phyloP scores from a whole-genome alignment of 139 green algal species.

The Pedinophyceae sp. region DNA sequence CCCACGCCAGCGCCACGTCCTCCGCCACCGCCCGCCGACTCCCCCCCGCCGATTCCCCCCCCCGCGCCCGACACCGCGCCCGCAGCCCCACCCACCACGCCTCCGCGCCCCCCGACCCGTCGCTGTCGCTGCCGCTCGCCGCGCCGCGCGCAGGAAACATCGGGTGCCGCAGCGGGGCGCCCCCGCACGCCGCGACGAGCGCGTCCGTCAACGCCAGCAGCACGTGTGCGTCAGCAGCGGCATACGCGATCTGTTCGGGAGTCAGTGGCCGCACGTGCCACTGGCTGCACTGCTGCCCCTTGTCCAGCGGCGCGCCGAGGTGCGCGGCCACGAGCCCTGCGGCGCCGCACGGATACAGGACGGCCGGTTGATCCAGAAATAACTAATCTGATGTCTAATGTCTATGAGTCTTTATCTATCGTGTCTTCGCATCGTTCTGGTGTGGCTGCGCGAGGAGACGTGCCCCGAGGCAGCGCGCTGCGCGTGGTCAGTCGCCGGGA shows the following conservation, averaged over 20 bases:
- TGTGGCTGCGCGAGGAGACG: too few relatives aligned
- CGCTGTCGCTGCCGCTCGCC: neutral
- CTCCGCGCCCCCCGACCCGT: neutral
- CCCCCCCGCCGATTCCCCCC: too few relatives aligned
- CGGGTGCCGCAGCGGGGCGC: neutral
- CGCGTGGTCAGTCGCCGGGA: too few relatives aligned
- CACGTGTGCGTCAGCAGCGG: constrained; percentile 22
- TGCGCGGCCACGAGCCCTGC: constrained; percentile 15
- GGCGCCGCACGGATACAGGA: constrained; percentile 18
- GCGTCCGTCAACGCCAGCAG: constrained; percentile 23
- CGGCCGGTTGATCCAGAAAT: constrained; percentile 1
- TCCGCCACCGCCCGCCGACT: too few relatives aligned
- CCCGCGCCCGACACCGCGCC: too few relatives aligned
- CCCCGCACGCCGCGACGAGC: constrained; percentile 6
- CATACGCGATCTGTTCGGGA: constrained; percentile 20
- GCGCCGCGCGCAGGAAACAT: neutral
- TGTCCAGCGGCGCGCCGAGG: constrained; percentile 27
- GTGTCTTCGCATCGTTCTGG: too few relatives aligned
- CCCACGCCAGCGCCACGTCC: constrained; percentile 5
- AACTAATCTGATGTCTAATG: too few relatives aligned
- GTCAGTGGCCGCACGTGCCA: constrained; percentile 19
- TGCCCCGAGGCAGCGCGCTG: too few relatives aligned
- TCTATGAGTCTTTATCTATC: neutral
- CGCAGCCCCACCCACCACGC: neutral
- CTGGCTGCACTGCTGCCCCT: constrained; percentile 25